Conservation (phyloP, 805 yeast species). For the Torulaspora franciscae region DNA sequence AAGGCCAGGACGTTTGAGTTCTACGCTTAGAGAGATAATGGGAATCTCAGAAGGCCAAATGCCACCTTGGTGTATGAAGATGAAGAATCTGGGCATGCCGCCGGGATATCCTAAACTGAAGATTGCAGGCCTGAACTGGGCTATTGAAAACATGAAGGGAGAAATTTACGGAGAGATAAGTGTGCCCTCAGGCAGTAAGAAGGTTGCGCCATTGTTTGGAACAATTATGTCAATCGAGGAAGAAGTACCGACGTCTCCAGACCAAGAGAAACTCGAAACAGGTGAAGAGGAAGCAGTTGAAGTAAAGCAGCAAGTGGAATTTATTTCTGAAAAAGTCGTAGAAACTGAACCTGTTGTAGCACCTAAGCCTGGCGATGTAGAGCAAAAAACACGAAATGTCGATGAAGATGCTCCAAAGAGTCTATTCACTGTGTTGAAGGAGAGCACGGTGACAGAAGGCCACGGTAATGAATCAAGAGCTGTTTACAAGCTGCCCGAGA, state of each 20-base stretch:
- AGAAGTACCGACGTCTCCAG: slow-evolving; percentile 7
- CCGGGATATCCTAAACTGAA: slow-evolving; percentile 69
- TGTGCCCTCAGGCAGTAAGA: slow-evolving; percentile 12
- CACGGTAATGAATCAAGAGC: slow-evolving; percentile 3
- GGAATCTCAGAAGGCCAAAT: slow-evolving; percentile 54
- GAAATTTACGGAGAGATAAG: slow-evolving; percentile 33
- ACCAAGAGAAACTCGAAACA: neutral
- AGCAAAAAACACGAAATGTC: neutral
- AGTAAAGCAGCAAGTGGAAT: neutral
- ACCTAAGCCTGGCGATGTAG: neutral
- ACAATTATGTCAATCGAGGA: slow-evolving; percentile 26
- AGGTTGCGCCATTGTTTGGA: slow-evolving; percentile 31
- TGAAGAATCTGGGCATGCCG: slow-evolving; percentile 73
- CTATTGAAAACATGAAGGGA: slow-evolving; percentile 36
- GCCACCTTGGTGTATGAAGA: slow-evolving; percentile 76
- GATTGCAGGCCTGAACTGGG: slow-evolving; percentile 51
- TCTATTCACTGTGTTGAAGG: slow-evolving; percentile 23
- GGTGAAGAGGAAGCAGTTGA: neutral
- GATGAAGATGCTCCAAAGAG: slow-evolving; percentile 9
- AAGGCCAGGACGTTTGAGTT: slow-evolving; percentile 67
- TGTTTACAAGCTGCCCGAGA: slow-evolving; percentile 6
- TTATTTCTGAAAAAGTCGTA: neutral
- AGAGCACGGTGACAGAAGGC: slow-evolving; percentile 7
- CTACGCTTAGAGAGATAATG: slow-evolving; percentile 59
- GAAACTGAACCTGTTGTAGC: neutral